Percentiles rank a stretch among this genome's conserved stretches.
These are phyloP conservation scores for Trichoderma sp. DNA, from an alignment of 2,329 filamentous ascomycete species.

Conservation along the genomic window DNA sequence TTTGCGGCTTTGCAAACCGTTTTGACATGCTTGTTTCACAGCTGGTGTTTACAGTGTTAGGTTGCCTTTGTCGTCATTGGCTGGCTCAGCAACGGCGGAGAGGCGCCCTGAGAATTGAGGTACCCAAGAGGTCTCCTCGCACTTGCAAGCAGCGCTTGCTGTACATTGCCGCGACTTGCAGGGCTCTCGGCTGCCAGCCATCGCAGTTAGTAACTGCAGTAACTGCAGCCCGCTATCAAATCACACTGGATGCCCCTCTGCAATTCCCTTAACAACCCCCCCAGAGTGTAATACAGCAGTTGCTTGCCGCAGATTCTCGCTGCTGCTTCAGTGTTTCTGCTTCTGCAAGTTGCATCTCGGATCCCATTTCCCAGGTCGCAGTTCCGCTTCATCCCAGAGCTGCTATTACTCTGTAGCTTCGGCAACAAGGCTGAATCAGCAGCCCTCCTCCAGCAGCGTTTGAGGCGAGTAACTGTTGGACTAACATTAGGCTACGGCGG, in stretches of 20 bases:
- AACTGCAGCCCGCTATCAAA: background rate
- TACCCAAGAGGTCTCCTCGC: background rate
- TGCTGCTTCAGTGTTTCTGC: background rate
- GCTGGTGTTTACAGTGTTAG: background rate
- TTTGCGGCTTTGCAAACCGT: background rate
- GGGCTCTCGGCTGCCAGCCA: background rate
- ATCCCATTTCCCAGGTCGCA: background rate
- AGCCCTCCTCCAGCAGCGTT: background rate
- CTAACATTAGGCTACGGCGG: background rate
- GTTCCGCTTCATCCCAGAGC: background rate
- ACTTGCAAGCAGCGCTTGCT: background rate
- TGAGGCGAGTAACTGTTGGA: background rate
- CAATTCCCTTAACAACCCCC: background rate
- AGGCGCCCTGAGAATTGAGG: background rate
- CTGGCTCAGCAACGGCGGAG: conserved; percentile 1
- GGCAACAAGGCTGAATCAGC: background rate
- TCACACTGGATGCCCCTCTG: conserved; percentile 9
- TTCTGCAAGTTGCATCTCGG: background rate
- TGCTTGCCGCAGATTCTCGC: background rate
- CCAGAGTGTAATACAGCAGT: background rate
- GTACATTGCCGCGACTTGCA: background rate
- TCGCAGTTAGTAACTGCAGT: background rate
- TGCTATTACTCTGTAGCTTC: no score
- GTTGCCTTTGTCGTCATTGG: conserved; percentile 1
- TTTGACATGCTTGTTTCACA: background rate